phyloP scores from a whole-genome alignment of 805 yeast genomes.

The Suhomyces kilbournensis region DNA sequence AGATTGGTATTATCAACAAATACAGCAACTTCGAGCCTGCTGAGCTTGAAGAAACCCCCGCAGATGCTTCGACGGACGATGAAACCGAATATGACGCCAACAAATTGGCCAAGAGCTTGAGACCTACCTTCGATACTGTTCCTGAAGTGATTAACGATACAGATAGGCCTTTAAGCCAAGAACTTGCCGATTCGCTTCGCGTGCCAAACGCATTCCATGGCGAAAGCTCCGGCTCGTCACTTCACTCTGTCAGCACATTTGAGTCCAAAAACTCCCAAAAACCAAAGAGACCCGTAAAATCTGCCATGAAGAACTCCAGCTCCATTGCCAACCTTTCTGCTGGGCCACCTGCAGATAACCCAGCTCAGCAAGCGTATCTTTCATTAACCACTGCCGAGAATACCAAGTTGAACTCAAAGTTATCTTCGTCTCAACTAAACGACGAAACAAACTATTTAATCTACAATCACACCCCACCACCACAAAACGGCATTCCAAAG shows the following conservation, averaged over 20 bases:
- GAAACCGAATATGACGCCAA: conserved; percentile 21
- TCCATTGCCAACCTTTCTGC: conserved; percentile 18
- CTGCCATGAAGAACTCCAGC: conserved; percentile 47
- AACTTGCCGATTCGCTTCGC: conserved; percentile 20
- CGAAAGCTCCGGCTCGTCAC: conserved; percentile 29
- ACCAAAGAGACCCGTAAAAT: conserved; percentile 43
- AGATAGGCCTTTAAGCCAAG: conserved; percentile 24
- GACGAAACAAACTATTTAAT: conserved; percentile 12
- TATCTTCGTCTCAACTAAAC: conserved; percentile 41
- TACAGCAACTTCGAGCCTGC: conserved; percentile 18
- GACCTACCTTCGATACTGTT: conserved; percentile 31
- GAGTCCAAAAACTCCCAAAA: conserved; percentile 22
- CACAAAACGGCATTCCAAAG: conserved; percentile 13
- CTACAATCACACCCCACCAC: background rate
- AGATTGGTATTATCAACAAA: conserved; percentile 19
- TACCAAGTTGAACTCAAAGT: conserved; percentile 66
- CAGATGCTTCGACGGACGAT: conserved; percentile 9
- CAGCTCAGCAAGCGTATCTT: conserved; percentile 63
- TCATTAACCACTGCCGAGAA: conserved; percentile 77
- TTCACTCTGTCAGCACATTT: conserved; percentile 24
- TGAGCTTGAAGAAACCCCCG: conserved; percentile 13
- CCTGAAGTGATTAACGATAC: conserved; percentile 26
- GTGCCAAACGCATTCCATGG: conserved; percentile 13
- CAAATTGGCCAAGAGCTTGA: conserved; percentile 20
- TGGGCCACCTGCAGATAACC: conserved; percentile 16